phyloP scores from a whole-genome alignment of 2,329 filamentous ascomycete species.

The Clonostachys sp. region DNA sequence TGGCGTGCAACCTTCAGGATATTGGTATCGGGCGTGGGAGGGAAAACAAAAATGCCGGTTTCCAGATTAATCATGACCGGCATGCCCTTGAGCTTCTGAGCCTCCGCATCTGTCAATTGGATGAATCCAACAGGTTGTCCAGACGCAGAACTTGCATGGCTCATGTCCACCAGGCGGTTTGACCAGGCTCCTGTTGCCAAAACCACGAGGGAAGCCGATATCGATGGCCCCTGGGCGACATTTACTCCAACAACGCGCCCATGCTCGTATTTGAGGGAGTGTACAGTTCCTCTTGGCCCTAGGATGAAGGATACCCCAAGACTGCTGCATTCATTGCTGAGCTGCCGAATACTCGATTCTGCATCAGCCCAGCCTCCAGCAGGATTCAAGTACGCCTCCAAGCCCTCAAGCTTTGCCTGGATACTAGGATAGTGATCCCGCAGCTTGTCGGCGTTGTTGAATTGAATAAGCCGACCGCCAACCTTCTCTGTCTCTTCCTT shows the following conservation, averaged over 20 bases:
- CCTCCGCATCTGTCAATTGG: conserved; percentile 53
- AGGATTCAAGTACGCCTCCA: conserved; percentile 16
- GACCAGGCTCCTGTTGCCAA: conserved; percentile 70
- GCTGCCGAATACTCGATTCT: conserved; percentile 13
- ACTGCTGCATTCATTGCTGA: conserved; percentile 15
- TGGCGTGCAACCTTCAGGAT: conserved; percentile 58
- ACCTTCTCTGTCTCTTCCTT: conserved; percentile 7
- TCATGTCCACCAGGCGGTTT: conserved; percentile 44
- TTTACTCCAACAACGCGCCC: conserved; percentile 15
- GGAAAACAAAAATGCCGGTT: conserved; percentile 50
- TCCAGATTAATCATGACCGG: conserved; percentile 57
- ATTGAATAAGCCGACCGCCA: conserved; percentile 11
- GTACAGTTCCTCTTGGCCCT: conserved; percentile 17
- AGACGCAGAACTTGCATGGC: conserved; percentile 57
- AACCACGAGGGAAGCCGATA: conserved; percentile 55
- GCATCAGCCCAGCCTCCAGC: conserved; percentile 25
- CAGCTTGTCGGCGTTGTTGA: conserved; percentile 14
- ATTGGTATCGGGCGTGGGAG: conserved; percentile 38
- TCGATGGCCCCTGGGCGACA: conserved; percentile 23
- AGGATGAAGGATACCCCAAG: conserved; percentile 22
- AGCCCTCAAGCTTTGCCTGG: conserved; percentile 11
- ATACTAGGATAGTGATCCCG: conserved; percentile 8
- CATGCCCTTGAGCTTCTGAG: conserved; percentile 42
- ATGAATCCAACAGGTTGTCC: conserved; percentile 65
- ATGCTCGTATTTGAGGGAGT: conserved; percentile 9